Evolutionary conservation across 495 filamentous ascomycete species (phyloP).

Genomic region (Penicillium pulvis): DNA sequence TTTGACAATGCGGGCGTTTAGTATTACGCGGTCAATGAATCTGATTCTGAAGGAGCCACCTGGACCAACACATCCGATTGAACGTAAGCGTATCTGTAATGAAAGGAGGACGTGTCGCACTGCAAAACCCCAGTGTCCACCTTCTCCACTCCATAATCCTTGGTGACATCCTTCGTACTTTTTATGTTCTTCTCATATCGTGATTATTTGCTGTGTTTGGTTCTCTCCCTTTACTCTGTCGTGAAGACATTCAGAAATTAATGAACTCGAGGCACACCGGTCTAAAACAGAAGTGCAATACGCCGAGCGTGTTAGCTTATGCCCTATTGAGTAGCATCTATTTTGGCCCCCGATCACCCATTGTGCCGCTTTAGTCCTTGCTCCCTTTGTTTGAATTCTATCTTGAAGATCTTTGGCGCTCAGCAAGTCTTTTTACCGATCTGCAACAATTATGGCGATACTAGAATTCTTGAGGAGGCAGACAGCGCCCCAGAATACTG

Average conservation of each 20-base stretch:
- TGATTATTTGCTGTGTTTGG: no score
- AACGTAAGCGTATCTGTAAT: no score
- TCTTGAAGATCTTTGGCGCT: neutral
- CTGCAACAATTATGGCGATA: neutral
- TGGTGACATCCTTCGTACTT: neutral
- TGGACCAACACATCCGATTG: no score
- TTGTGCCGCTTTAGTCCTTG: conserved; percentile 6
- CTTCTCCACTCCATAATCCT: neutral
- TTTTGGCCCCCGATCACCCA: conserved; percentile 15
- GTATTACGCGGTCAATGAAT: neutral
- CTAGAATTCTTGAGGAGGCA: neutral
- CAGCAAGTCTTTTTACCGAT: neutral
- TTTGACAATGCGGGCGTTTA: neutral
- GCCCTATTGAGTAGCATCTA: conserved; percentile 6
- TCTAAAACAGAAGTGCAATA: neutral
- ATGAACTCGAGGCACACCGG: neutral
- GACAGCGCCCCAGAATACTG: neutral
- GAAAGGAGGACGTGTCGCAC: no score
- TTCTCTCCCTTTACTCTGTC: neutral
- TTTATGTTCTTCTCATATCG: neutral
- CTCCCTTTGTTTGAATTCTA: neutral
- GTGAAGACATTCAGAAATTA: neutral
- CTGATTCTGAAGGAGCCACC: no score
- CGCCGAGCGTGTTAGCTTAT: conserved; percentile 1
- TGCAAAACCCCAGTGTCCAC: neutral